These are phyloP conservation scores for Claviceps pusilla DNA, from an alignment of 2,329 filamentous ascomycete species.

Conservation along the genomic window DNA sequence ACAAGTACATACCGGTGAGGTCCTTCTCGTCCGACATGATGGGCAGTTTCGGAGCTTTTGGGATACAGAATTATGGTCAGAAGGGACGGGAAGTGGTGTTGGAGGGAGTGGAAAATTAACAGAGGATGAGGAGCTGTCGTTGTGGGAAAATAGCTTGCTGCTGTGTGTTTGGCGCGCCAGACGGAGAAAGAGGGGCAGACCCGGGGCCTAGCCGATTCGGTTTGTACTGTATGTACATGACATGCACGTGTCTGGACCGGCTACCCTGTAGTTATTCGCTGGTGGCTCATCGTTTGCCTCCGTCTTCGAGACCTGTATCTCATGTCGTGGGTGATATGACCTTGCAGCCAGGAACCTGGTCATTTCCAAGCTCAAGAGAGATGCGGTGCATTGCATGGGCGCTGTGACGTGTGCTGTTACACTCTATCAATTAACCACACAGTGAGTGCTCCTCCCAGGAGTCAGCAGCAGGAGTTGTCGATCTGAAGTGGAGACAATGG, in stretches of 20 bases:
- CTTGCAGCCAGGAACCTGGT: too few relatives aligned
- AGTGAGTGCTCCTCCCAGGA: too few relatives aligned
- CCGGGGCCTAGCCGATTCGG: neutral
- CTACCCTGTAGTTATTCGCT: too few relatives aligned
- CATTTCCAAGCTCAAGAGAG: too few relatives aligned
- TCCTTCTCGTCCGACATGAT: slow-evolving; percentile 33
- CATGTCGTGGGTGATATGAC: too few relatives aligned
- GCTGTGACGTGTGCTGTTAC: too few relatives aligned
- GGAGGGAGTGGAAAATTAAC: neutral
- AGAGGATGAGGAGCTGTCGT: slow-evolving; percentile 3
- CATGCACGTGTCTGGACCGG: neutral
- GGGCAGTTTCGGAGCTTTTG: slow-evolving; percentile 10
- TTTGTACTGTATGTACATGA: neutral
- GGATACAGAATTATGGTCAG: neutral
- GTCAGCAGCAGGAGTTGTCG: too few relatives aligned
- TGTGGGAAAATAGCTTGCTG: slow-evolving; percentile 2
- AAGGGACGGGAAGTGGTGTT: neutral
- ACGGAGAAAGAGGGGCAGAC: slow-evolving; percentile 1
- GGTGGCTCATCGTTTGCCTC: too few relatives aligned
- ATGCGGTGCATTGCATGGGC: too few relatives aligned
- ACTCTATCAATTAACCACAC: too few relatives aligned
- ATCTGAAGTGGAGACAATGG: too few relatives aligned
- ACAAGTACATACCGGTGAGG: slow-evolving; percentile 23
- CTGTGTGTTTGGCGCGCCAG: neutral
- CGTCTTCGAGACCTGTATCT: too few relatives aligned